These are phyloP conservation scores for Maudiozyma pseudohumilis DNA, from an alignment of 805 yeast genomes.

Conservation along the genomic window DNA sequence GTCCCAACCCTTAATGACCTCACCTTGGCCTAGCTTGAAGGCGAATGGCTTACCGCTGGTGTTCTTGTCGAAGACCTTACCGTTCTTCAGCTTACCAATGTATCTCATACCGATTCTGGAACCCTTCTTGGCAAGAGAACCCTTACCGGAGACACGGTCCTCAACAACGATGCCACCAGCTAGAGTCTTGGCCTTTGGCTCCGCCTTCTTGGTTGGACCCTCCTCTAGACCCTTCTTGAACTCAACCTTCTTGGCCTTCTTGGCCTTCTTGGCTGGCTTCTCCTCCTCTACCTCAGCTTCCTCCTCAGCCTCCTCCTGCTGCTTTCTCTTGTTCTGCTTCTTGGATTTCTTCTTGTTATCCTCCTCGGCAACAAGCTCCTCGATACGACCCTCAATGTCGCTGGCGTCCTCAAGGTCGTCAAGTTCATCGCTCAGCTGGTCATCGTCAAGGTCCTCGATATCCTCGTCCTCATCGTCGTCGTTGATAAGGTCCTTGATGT, in stretches of 20 bases:
- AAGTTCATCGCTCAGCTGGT: constrained; percentile 35
- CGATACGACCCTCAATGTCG: constrained; percentile 62
- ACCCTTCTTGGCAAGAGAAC: constrained; percentile 79
- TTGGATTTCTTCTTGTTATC: constrained; percentile 30
- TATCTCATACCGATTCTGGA: constrained; percentile 92
- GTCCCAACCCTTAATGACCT: constrained; percentile 98
- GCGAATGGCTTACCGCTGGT: constrained; percentile 92
- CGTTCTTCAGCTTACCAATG: constrained; percentile 94
- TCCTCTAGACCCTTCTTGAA: constrained; percentile 87
- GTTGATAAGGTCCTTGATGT: constrained; percentile 39
- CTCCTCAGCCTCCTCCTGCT: constrained; percentile 23
- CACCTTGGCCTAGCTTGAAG: constrained; percentile 91
- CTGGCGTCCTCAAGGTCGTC: constrained; percentile 56
- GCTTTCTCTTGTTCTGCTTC: constrained; percentile 26
- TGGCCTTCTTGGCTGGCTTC: constrained; percentile 26
- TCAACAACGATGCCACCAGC: constrained; percentile 91
- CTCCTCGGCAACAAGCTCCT: constrained; percentile 58
- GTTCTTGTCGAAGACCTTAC: constrained; percentile 94
- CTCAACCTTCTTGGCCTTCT: constrained; percentile 66
- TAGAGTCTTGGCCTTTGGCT: constrained; percentile 61
- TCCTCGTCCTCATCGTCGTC: constrained; percentile 41
- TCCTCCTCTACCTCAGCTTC: constrained; percentile 17
- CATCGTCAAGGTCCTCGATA: constrained; percentile 65
- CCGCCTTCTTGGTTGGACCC: constrained; percentile 62
- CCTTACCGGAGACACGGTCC: constrained; percentile 85